phyloP scores from a whole-genome alignment of 441 rosid species.

The Kokia cookei region DNA sequence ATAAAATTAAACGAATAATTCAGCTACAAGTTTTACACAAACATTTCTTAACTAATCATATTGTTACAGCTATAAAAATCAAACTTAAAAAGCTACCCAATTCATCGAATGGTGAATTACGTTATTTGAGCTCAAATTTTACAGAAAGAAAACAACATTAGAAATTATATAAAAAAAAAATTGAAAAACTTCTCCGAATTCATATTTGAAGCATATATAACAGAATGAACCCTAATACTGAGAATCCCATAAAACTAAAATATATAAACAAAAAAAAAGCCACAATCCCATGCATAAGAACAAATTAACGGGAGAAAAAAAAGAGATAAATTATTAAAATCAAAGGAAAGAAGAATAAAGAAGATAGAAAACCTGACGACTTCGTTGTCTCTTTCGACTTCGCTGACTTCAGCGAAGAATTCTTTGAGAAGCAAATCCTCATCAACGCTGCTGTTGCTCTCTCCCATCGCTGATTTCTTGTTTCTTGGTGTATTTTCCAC shows the following conservation, averaged over 20 bases:
- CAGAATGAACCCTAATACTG: slow-evolving; percentile 1
- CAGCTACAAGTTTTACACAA: background rate
- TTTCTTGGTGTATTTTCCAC: background rate
- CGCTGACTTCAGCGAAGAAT: slow-evolving; percentile 90
- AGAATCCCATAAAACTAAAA: background rate
- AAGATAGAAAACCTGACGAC: slow-evolving; percentile 51
- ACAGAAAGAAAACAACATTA: background rate
- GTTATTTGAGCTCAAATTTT: background rate
- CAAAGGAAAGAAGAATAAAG: background rate
- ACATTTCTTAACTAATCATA: background rate
- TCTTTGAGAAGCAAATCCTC: slow-evolving; percentile 79
- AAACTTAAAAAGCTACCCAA: background rate
- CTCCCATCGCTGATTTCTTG: slow-evolving; percentile 35
- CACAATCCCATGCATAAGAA: slow-evolving; percentile 12
- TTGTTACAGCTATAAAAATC: background rate
- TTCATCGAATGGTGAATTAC: background rate
- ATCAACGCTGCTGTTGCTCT: slow-evolving; percentile 23
- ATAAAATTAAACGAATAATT: background rate
- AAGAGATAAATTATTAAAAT: background rate
- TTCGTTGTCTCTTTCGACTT: slow-evolving; percentile 89
- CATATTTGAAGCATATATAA: background rate
- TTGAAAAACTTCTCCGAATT: background rate
- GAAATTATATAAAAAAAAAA: background rate
- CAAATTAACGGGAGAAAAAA: slow-evolving; percentile 2
- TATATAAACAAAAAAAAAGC: slow-evolving; percentile 4